Conservation (phyloP, 768 basidiomycete species). For the Naematelia aurantialba region DNA sequence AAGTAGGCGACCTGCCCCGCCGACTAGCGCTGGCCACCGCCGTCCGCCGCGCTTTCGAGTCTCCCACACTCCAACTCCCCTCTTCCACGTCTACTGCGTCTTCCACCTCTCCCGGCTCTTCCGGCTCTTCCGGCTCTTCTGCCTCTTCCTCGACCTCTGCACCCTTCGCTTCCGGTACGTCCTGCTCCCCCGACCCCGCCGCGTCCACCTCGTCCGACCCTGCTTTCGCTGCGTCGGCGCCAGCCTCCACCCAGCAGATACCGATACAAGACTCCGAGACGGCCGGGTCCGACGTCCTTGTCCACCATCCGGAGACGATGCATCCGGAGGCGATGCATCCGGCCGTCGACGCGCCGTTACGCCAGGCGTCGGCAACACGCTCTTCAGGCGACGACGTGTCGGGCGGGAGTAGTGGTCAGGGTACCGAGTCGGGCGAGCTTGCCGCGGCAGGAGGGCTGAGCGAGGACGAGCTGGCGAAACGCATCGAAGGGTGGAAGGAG, state of each 20-base stretch:
- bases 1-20: conserved; percentile 22
- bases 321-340: background rate
- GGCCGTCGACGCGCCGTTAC: background rate
- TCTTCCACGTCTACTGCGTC: background rate
- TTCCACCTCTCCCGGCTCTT: background rate
- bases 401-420: too few species aligned
- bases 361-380: background rate
- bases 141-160: too few species aligned
- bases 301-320: background rate
- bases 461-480: conserved; percentile 24
- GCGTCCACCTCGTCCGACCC: background rate
- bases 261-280: background rate
- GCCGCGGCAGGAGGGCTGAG: background rate
- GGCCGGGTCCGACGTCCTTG: background rate
- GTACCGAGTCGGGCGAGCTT: background rate
- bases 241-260: conserved; percentile 13
- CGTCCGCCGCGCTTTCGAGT: conserved; percentile 41
- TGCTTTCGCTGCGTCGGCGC: conserved; percentile 3
- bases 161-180: background rate
- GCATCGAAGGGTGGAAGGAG: conserved; percentile 60
- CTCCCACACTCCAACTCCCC: conserved; percentile 35
- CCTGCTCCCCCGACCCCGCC: background rate
- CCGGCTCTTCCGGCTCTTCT: too few species aligned
- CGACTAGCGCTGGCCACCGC: conserved; percentile 22
- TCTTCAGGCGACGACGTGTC: too few species aligned